Evolutionary conservation across 768 basidiomycete genomes (phyloP).

Genomic region (Pleurotus tuber-regium): DNA sequence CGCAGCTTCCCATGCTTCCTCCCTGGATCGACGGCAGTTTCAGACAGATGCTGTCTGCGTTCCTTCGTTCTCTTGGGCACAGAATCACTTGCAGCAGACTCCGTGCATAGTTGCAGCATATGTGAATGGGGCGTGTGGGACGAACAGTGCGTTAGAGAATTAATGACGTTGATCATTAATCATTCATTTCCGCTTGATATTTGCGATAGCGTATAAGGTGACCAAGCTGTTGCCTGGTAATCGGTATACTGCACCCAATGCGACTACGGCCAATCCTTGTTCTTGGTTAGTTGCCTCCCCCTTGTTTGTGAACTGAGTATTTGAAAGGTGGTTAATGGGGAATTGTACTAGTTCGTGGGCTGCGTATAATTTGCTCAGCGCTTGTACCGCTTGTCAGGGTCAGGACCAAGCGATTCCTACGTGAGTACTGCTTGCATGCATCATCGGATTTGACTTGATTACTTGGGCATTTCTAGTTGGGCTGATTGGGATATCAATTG

Average conservation of each 20-base stretch:
- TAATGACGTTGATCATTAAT: not conserved
- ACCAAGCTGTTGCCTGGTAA: not conserved
- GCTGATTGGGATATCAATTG: not conserved
- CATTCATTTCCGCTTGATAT: not conserved
- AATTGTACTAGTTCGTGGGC: conserved; percentile 14
- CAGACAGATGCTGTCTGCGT: conserved; percentile 9
- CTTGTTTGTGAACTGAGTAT: not conserved
- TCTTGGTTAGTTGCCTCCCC: conserved; percentile 13
- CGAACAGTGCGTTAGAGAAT: conserved; percentile 1
- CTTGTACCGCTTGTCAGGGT: conserved; percentile 9
- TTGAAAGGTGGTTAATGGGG: too few species aligned
- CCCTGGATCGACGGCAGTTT: not conserved
- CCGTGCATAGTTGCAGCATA: conserved; percentile 12
- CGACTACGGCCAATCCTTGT: conserved; percentile 5
- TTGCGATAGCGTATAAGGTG: conserved; percentile 8
- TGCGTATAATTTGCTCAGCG: conserved; percentile 11
- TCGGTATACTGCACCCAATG: conserved; percentile 6
- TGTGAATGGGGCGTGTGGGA: conserved; percentile 9
- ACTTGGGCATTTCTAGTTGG: not conserved
- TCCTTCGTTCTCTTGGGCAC: conserved; percentile 5
- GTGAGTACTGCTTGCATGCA: not conserved
- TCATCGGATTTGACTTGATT: not conserved
- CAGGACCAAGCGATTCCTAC: not conserved
- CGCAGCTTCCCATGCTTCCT: not conserved
- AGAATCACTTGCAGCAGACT: conserved; percentile 6